Base-by-base conservation (phyloP, 768 basidiomycete species). In the Tulasnella sp. region DNA sequence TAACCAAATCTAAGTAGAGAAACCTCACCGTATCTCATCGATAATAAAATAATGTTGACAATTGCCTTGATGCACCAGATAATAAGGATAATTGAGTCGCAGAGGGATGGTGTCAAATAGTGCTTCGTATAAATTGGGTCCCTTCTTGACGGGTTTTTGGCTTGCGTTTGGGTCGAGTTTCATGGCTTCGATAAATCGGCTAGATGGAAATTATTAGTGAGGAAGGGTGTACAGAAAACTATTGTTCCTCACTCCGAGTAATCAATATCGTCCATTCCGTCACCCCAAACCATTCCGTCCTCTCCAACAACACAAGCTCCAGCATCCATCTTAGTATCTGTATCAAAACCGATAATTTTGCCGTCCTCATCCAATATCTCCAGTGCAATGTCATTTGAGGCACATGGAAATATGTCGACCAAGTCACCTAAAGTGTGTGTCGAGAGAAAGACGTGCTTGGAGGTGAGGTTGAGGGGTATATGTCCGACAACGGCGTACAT, bases 1-100 rank as follows among this genome's bases (percentile, higher is more conserved):
- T 12, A 24, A 33, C 35, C 50, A 44, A 7, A 28, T 15, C 42
- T 13, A 25, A 44, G 32, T 16, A 12, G 20, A 27, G 12, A 37
- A 24, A 28, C 48, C 63, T 35, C 58, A 76, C 87, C 88, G 72
- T 54, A 90, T 79, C 56, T 82, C 73, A 53, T 85, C 78, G 33
- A 89, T 56, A 19, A 81, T 73, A 19, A 87, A 57, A 61, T 79
- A 83, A 59, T 90, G 87, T 58, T 88, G 84, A 60, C 87, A 90
- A 58, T 76, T 81, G 29, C 86, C 87, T 48, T 74, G 72, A 59
- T 90, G 87, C 15, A 88, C 67, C 48, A 89, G 66, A 78, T 82
- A 86, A 57, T 90, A 89, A 0, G 88, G 88, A 58, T 81, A 72
- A 57, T 83, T 74, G 32, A 85, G 62, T 28, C 79, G 73, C 19